Conservation (phyloP, 2,329 filamentous ascomycete genomes). For the Trichoderma gracile region DNA sequence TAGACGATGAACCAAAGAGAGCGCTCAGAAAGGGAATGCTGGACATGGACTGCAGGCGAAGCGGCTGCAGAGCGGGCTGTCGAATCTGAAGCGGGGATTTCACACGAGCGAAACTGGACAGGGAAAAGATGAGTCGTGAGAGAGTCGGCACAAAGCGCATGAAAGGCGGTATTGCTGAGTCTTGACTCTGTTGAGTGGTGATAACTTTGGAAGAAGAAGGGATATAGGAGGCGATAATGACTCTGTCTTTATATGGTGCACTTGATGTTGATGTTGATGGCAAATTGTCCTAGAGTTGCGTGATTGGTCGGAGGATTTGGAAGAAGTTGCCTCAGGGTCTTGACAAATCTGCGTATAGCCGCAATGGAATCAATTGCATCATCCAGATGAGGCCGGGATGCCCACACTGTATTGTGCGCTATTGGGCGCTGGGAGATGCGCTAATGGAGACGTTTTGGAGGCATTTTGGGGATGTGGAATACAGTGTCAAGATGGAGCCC, state of each 20-base stretch:
- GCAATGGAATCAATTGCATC: conserved; percentile 30
- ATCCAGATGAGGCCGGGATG: conserved; percentile 15
- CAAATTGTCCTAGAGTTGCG: neutral
- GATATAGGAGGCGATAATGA: neutral
- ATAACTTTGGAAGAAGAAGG: neutral
- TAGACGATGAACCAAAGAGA: conserved; percentile 64
- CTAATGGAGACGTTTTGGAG: neutral
- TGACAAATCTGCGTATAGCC: conserved; percentile 27
- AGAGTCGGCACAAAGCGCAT: conserved; percentile 56
- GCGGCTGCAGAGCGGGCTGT: conserved; percentile 31
- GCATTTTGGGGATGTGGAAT: neutral
- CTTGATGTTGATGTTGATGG: neutral
- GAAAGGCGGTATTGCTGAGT: conserved; percentile 28
- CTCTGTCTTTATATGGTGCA: neutral
- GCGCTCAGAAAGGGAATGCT: conserved; percentile 76
- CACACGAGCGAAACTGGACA: conserved; percentile 48
- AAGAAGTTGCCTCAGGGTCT: conserved; percentile 4
- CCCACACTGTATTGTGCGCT: conserved; percentile 14
- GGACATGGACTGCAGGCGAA: conserved; percentile 62
- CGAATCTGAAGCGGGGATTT: conserved; percentile 34
- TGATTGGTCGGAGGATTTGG: conserved; percentile 5
- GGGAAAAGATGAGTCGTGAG: conserved; percentile 49
- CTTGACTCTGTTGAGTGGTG: neutral
- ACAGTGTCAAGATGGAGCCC: no score
- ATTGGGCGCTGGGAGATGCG: neutral